phyloP scores from a whole-genome alignment of 495 filamentous ascomycete species.

The Aspergillus ellipticus region DNA sequence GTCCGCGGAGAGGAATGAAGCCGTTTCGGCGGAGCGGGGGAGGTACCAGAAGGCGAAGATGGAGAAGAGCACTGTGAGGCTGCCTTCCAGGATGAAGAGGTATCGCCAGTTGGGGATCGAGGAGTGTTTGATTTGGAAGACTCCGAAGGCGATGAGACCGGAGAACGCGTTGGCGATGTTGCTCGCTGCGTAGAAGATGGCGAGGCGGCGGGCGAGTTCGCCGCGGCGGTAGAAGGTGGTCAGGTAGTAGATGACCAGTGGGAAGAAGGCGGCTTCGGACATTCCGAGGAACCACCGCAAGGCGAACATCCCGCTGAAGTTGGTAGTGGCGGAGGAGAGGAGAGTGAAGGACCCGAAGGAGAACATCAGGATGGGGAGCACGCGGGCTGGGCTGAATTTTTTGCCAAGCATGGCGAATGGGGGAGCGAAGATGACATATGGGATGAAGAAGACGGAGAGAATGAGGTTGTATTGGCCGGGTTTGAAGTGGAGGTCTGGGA shows the following conservation, averaged over 20 bases:
- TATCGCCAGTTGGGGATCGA: slow-evolving; percentile 62
- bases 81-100: slow-evolving; percentile 74
- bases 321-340: slow-evolving; percentile 50
- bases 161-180: slow-evolving; percentile 73
- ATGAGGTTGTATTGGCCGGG: slow-evolving; percentile 67
- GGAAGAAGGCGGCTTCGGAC: slow-evolving; percentile 72
- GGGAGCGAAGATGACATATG: slow-evolving; percentile 67
- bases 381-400: slow-evolving; percentile 57
- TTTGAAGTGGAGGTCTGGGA: slow-evolving; percentile 51
- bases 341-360: slow-evolving; percentile 59
- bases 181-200: slow-evolving; percentile 74
- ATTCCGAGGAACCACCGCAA: slow-evolving; percentile 59
- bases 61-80: slow-evolving; percentile 59
- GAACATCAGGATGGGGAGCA: slow-evolving; percentile 68
- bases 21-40: slow-evolving; percentile 58
- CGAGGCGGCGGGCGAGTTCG: slow-evolving; percentile 71
- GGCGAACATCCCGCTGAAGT: slow-evolving; percentile 64
- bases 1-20: slow-evolving; percentile 57
- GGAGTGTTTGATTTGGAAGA: slow-evolving; percentile 65
- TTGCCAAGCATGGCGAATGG: slow-evolving; percentile 66
- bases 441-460: slow-evolving; percentile 72
- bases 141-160: slow-evolving; percentile 69
- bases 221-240: slow-evolving; percentile 69
- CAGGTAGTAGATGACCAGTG: slow-evolving; percentile 59
- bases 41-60: slow-evolving; percentile 70